Percentiles rank a stretch among this genome's conserved stretches.
Evolutionary conservation across 2,329 filamentous ascomycete genomes (phyloP).

Genomic region (Ambrosiella xylebori): DNA sequence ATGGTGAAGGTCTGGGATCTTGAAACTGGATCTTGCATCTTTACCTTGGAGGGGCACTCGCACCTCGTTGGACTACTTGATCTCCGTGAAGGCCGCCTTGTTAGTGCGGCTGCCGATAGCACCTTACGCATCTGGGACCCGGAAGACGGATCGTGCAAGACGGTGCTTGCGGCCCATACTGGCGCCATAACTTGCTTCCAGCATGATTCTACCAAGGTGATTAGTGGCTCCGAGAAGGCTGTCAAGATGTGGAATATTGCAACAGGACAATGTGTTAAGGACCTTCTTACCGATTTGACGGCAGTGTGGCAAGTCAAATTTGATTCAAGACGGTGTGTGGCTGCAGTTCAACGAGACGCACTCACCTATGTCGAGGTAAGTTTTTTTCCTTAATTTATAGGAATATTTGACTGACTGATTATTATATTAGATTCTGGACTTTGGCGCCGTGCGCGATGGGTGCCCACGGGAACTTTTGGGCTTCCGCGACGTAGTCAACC

Average conservation of each 20-base stretch:
- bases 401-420: conserved; percentile 19
- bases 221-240: conserved; percentile 86
- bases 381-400: conserved; percentile 13
- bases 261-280: conserved; percentile 80
- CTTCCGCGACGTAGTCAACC: conserved; percentile 53
- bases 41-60: conserved; percentile 83
- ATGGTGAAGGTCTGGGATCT: conserved; percentile 96
- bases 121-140: conserved; percentile 96
- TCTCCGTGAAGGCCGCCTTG: conserved; percentile 71
- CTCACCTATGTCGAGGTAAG: conserved; percentile 91
- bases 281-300: conserved; percentile 79
- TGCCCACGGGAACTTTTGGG: conserved; percentile 61
- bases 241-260: conserved; percentile 98
- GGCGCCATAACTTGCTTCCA: conserved; percentile 98
- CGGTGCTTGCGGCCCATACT: conserved; percentile 79
- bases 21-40: conserved; percentile 64
- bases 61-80: conserved; percentile 86
- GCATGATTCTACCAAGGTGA: conserved; percentile 90
- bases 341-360: conserved; percentile 82
- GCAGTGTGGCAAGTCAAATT: conserved; percentile 99
- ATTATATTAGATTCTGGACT: conserved; percentile 71
- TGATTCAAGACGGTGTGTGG: conserved; percentile 85
- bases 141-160: conserved; percentile 77
- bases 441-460: conserved; percentile 83
- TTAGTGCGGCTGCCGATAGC: conserved; percentile 88